Percentiles rank a stretch among this genome's conserved stretches.
Evolutionary conservation across 805 yeast species (phyloP).

Genomic region (Candida nemodendra): DNA sequence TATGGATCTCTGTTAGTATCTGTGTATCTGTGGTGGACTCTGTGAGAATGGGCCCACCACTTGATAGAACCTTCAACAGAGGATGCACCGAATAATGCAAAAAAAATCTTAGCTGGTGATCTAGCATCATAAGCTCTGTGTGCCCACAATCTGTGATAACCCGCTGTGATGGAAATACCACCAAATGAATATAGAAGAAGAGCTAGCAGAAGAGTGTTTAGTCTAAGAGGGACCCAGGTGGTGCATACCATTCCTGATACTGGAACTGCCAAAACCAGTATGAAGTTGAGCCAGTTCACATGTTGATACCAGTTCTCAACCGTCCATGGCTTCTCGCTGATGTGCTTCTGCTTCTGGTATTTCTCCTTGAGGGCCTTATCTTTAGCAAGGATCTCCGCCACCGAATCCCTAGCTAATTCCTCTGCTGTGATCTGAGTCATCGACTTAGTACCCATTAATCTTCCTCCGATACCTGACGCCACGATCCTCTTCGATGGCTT

Average conservation of each 20-base stretch:
- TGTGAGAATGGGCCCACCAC: constrained; percentile 87
- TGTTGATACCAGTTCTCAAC: constrained; percentile 67
- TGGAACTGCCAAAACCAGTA: constrained; percentile 64
- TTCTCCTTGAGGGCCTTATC: constrained; percentile 44
- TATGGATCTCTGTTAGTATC: constrained; percentile 83
- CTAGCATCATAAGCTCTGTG: constrained; percentile 71
- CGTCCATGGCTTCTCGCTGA: constrained; percentile 81
- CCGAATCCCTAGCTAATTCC: constrained; percentile 52
- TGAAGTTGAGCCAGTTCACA: constrained; percentile 74
- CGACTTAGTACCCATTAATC: constrained; percentile 77
- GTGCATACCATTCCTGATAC: constrained; percentile 48
- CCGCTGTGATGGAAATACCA: constrained; percentile 80
- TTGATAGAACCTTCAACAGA: constrained; percentile 82
- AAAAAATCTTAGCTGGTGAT: constrained; percentile 59
- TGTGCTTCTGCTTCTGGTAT: constrained; percentile 48
- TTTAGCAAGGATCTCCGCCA: constrained; percentile 44
- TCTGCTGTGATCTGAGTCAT: constrained; percentile 68
- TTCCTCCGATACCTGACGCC: constrained; percentile 74
- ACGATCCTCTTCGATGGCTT: constrained; percentile 68
- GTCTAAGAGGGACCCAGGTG: constrained; percentile 45
- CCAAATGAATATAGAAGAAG: constrained; percentile 53
- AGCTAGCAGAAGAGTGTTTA: constrained; percentile 47
- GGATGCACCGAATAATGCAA: constrained; percentile 78
- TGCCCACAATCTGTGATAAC: constrained; percentile 79
- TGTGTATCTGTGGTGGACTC: constrained; percentile 84